These are phyloP conservation scores for Penicillium hesseltinei DNA, from an alignment of 2,329 filamentous ascomycete species.

Conservation along the genomic window DNA sequence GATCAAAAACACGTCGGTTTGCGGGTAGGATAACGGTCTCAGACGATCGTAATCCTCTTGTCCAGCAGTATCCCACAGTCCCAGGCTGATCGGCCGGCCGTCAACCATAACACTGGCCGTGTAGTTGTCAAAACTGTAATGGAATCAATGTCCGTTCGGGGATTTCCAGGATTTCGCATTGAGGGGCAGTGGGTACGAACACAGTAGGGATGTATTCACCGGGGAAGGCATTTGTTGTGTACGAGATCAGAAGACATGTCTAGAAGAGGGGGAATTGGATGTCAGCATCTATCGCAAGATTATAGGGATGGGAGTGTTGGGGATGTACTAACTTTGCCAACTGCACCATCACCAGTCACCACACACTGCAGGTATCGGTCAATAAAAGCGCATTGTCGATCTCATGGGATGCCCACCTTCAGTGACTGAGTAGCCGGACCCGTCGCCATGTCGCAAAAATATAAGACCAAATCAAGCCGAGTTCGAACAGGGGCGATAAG, in stretches of 20 bases:
- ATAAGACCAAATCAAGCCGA: neutral
- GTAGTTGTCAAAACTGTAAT: slow-evolving; percentile 89
- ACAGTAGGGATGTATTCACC: slow-evolving; percentile 99
- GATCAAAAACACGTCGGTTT: slow-evolving; percentile 97
- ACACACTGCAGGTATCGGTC: slow-evolving; percentile 68
- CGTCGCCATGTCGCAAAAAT: slow-evolving; percentile 61
- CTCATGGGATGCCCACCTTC: slow-evolving; percentile 63
- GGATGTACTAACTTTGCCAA: slow-evolving; percentile 76
- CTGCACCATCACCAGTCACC: slow-evolving; percentile 97
- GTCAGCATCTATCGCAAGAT: neutral
- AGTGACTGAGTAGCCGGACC: slow-evolving; percentile 83
- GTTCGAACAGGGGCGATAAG: slow-evolving; percentile 1
- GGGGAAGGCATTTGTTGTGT: slow-evolving; percentile 99
- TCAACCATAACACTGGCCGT: slow-evolving; percentile 99
- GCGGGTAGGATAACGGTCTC: slow-evolving; percentile 91
- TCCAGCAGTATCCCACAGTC: slow-evolving; percentile 96
- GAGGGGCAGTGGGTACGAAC: slow-evolving; percentile 34
- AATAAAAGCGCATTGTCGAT: slow-evolving; percentile 34
- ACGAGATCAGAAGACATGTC: slow-evolving; percentile 99
- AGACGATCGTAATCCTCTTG: slow-evolving; percentile 98
- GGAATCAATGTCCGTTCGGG: slow-evolving; percentile 18
- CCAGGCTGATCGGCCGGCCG: slow-evolving; percentile 94
- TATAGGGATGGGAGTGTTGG: neutral
- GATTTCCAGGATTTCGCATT: slow-evolving; percentile 7
- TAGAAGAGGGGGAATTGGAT: slow-evolving; percentile 39